These are phyloP conservation scores for Borovskyia barvae DNA, from an alignment of 208 protist genomes.

Conservation along the genomic window DNA sequence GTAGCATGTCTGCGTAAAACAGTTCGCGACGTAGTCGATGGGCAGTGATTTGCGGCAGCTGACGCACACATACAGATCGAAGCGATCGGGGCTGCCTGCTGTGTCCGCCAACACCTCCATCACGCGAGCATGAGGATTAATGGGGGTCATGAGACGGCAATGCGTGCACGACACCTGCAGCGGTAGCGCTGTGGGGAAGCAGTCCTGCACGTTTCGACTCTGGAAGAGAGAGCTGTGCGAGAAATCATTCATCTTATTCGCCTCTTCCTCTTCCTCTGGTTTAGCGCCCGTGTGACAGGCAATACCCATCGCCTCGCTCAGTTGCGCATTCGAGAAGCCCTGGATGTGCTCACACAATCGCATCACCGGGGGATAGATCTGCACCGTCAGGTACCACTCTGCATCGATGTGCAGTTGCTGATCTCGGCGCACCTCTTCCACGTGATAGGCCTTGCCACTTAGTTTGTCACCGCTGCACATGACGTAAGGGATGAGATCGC, in stretches of 20 bases:
- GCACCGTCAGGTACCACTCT: conserved; percentile 94
- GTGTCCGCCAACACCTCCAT: conserved; percentile 42
- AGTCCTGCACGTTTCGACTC: conserved; percentile 56
- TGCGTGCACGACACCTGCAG: conserved; percentile 73
- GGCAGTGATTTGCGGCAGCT: conserved; percentile 55
- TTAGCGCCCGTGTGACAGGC: conserved; percentile 33
- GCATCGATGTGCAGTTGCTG: conserved; percentile 74
- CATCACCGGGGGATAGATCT: conserved; percentile 94
- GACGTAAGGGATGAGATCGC: conserved; percentile 97
- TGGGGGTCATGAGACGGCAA: conserved; percentile 60
- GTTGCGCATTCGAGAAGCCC: conserved; percentile 75
- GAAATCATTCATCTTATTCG: conserved; percentile 54
- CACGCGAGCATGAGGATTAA: conserved; percentile 83
- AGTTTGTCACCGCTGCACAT: conserved; percentile 86
- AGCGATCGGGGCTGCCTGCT: conserved; percentile 23
- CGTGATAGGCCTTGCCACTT: conserved; percentile 79
- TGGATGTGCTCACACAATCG: conserved; percentile 94
- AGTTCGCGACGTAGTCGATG: conserved; percentile 78
- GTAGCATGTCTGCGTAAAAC: conserved; percentile 74
- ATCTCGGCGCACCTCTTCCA: conserved; percentile 82
- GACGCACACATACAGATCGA: conserved; percentile 78
- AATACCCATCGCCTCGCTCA: conserved; percentile 87
- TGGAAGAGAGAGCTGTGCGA: conserved; percentile 77
- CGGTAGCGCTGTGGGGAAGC: conserved; percentile 69
- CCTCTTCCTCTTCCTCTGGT: conserved; percentile 23